Conservation (phyloP, 371 early-diverging fungal genomes). For the Mortierella sp. region DNA sequence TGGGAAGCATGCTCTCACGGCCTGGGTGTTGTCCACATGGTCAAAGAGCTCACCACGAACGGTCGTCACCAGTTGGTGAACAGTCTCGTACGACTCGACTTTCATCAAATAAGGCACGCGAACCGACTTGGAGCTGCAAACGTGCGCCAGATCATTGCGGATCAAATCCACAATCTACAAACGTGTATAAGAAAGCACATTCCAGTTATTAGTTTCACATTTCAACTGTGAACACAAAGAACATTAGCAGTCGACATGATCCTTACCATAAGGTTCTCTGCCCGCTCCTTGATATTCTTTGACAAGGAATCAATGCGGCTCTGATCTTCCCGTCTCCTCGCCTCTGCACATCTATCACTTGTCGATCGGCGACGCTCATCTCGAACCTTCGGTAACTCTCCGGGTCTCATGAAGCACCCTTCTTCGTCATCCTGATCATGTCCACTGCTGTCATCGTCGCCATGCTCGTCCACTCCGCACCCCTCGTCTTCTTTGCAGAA, state of each 20-base stretch:
- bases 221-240: background rate
- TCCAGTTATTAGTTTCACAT: background rate
- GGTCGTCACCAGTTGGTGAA: conserved; percentile 94
- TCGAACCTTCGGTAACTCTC: background rate
- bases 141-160: conserved; percentile 90
- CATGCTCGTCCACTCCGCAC: conserved; percentile 34
- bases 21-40: conserved; percentile 75
- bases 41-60: conserved; percentile 75
- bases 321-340: conserved; percentile 52
- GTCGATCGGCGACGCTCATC: conserved; percentile 1
- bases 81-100: conserved; percentile 91
- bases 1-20: conserved; percentile 86
- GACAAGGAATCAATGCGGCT: conserved; percentile 64
- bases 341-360: conserved; percentile 41
- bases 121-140: conserved; percentile 75
- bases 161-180: conserved; percentile 94
- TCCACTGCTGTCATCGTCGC: conserved; percentile 38
- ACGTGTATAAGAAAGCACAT: conserved; percentile 2
- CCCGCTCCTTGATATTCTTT: conserved; percentile 88
- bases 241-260: background rate
- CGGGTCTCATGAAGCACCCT: background rate
- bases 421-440: background rate
- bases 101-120: conserved; percentile 88
- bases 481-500: conserved; percentile 57
- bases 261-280: conserved; percentile 95